A percentile compares a stretch with the other conserved stretches of the same genome.
These are phyloP conservation scores for Rubia yunnanensis DNA, from an alignment of 257 asterid species.

Conservation along the genomic window DNA sequence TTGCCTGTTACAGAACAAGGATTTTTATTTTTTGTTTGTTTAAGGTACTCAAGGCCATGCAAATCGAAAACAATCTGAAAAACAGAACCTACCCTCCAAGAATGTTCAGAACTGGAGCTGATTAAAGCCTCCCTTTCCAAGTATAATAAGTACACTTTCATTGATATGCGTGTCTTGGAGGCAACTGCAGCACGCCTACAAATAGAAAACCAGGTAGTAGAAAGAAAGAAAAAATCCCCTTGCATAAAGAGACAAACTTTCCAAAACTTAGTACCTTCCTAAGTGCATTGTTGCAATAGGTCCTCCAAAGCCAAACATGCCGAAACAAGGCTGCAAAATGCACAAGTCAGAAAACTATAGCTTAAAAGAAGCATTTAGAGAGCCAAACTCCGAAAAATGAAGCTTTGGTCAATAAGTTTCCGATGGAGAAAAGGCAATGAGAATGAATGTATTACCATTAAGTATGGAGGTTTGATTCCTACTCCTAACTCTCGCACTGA, in stretches of 20 bases:
- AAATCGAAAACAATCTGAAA: background rate
- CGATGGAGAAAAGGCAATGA: background rate
- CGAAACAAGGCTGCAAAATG: conserved; percentile 66
- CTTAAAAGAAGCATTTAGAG: background rate
- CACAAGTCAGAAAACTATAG: background rate
- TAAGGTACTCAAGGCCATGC: background rate
- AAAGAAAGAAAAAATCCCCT: background rate
- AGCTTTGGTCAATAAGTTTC: too few relatives aligned
- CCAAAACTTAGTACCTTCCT: conserved; percentile 47
- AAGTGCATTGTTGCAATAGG: conserved; percentile 66
- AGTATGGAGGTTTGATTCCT: conserved; percentile 66
- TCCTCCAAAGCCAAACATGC: conserved; percentile 87
- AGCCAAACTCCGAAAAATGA: background rate
- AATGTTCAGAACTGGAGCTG: conserved; percentile 29
- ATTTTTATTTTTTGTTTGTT: background rate
- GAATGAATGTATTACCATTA: conserved; percentile 31
- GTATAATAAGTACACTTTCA: conserved; percentile 42
- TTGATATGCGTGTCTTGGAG: conserved; percentile 47
- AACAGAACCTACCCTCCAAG: conserved; percentile 52
- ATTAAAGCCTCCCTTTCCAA: conserved; percentile 62
- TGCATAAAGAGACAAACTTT: conserved; percentile 7
- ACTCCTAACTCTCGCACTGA: conserved; percentile 32
- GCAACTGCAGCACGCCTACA: conserved; percentile 50
- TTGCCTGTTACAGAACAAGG: conserved; percentile 26
- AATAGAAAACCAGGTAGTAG: conserved; percentile 3